Percentiles rank a stretch among this genome's conserved stretches.
phyloP scores from a whole-genome alignment of 805 yeast genomes.

The Yarrowia bubula region DNA sequence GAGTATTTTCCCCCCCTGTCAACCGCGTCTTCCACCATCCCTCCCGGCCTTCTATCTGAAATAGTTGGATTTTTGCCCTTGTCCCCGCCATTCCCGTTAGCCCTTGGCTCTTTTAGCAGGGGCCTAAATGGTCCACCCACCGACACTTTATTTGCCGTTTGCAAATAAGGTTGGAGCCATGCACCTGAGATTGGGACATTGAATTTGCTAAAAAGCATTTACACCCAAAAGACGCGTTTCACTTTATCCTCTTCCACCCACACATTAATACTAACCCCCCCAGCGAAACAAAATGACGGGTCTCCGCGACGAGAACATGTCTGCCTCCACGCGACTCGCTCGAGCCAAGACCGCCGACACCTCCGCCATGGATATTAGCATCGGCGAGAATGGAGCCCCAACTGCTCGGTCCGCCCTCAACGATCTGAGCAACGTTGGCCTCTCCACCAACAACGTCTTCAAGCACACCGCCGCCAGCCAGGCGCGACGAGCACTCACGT shows the following conservation, averaged over 20 bases:
- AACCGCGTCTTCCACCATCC: not conserved
- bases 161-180: not conserved
- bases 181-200: conserved; percentile 18
- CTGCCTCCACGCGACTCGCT: conserved; percentile 19
- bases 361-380: not conserved
- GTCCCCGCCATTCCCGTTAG: conserved; percentile 18
- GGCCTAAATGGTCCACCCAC: not conserved
- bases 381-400: not conserved
- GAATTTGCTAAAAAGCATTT: conserved; percentile 14
- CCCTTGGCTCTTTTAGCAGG: not conserved
- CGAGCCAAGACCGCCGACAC: conserved; percentile 17
- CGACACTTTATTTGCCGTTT: conserved; percentile 15
- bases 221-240: conserved; percentile 8
- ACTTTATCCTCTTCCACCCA: not conserved
- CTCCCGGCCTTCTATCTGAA: not conserved
- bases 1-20: not conserved
- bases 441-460: conserved; percentile 3
- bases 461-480: conserved; percentile 18
- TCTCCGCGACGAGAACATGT: conserved; percentile 25
- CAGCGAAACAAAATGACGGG: conserved; percentile 27
- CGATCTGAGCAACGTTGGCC: conserved; percentile 26
- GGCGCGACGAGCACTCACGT: conserved; percentile 22
- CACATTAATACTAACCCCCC: not conserved
- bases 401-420: conserved; percentile 16
- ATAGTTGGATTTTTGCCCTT: not conserved